Percentiles rank a stretch among this genome's conserved stretches.
phyloP scores from a whole-genome alignment of 495 filamentous ascomycete genomes.

The Copromyces sp. region DNA sequence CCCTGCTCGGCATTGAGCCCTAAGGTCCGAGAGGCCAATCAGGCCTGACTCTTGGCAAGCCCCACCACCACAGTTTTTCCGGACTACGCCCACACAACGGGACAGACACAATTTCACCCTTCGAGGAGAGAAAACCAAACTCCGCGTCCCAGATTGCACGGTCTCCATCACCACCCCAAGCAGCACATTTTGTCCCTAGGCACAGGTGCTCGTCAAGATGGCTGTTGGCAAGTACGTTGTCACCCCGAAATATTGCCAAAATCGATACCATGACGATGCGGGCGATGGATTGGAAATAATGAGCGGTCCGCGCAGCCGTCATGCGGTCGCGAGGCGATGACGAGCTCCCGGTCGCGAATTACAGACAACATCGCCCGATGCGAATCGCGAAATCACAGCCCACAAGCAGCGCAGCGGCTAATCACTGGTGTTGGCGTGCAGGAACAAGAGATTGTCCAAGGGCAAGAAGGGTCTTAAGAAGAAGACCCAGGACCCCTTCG shows the following conservation, averaged over 20 bases:
- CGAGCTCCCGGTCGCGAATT: conserved; percentile 2
- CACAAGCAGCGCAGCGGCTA: conserved; percentile 24
- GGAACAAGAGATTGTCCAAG: conserved; percentile 99
- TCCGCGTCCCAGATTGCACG: conserved; percentile 24
- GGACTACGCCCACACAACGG: conserved; percentile 26
- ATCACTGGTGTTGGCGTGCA: conserved; percentile 41
- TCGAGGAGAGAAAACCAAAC: conserved; percentile 24
- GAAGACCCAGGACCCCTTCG: conserved; percentile 93
- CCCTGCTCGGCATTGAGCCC: conserved; percentile 13
- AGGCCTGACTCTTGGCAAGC: not conserved
- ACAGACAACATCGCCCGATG: conserved; percentile 5
- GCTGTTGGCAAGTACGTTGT: conserved; percentile 80
- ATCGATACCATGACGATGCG: not conserved
- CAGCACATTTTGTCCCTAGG: conserved; percentile 22
- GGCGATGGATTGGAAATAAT: conserved; percentile 2
- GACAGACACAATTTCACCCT: conserved; percentile 24
- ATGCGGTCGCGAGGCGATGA: not conserved
- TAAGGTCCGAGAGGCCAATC: conserved; percentile 24
- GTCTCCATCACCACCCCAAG: conserved; percentile 26
- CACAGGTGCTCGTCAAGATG: conserved; percentile 57
- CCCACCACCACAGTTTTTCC: conserved; percentile 27
- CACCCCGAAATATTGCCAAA: conserved; percentile 11
- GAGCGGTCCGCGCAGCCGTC: not conserved
- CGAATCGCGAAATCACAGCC: conserved; percentile 1
- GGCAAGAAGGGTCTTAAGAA: conserved; percentile 99